Evolutionary conservation across 257 asterid genomes (phyloP).

Genomic region (Knoxia roxburghii): DNA sequence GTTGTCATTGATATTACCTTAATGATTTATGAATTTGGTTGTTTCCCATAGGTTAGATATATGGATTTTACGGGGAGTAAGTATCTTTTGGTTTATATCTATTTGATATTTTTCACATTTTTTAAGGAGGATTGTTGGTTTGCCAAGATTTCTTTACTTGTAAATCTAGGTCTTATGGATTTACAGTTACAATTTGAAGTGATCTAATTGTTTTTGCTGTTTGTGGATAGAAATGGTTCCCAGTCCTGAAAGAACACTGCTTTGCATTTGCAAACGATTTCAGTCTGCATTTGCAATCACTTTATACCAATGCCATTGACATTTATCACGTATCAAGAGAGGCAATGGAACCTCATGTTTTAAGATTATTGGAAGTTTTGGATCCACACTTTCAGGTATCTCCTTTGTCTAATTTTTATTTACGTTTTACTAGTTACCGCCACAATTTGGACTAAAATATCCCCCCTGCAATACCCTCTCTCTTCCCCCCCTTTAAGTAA

Average conservation of each 20-base stretch:
- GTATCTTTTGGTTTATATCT: too few relatives aligned
- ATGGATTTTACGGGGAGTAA: too few relatives aligned
- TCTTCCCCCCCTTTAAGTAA: too few relatives aligned
- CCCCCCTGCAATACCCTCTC: too few relatives aligned
- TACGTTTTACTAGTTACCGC: too few relatives aligned
- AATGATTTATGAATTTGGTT: too few relatives aligned
- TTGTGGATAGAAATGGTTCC: conserved; percentile 35
- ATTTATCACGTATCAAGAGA: conserved; percentile 25
- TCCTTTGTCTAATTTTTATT: neutral
- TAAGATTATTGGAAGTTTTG: conserved; percentile 17
- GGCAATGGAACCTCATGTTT: conserved; percentile 23
- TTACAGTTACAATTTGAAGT: neutral
- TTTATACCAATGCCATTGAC: conserved; percentile 21
- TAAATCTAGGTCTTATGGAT: neutral
- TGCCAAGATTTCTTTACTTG: neutral
- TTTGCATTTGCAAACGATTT: conserved; percentile 14
- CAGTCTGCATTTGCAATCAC: conserved; percentile 23
- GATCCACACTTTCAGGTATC: conserved; percentile 35
- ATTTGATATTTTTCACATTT: too few relatives aligned
- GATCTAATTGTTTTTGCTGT: conserved; percentile 11
- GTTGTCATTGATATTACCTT: too few relatives aligned
- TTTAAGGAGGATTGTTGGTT: too few relatives aligned
- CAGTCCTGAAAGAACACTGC: conserved; percentile 26
- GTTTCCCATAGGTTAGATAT: too few relatives aligned
- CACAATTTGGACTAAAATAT: too few relatives aligned